These are phyloP conservation scores for Yarrowia phangngaensis DNA, from an alignment of 805 yeast species.

Conservation along the genomic window DNA sequence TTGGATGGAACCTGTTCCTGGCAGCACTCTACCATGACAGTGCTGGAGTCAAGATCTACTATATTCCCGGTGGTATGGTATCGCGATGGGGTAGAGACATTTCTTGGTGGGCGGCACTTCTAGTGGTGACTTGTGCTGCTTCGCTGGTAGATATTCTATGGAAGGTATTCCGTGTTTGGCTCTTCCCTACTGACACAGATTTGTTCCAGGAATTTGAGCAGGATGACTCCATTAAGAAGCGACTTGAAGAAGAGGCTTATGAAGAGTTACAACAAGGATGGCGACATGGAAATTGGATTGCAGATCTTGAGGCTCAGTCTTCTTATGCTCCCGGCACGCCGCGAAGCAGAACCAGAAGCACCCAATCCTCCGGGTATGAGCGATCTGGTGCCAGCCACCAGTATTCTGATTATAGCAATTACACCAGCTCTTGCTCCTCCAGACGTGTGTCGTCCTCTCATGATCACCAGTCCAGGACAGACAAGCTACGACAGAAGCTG, in stretches of 20 bases:
- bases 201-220: constrained; percentile 73
- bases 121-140: constrained; percentile 56
- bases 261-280: constrained; percentile 48
- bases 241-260: constrained; percentile 69
- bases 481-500: constrained; percentile 34
- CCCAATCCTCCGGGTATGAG: constrained; percentile 14
- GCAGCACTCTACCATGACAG: constrained; percentile 17
- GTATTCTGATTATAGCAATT: constrained; percentile 13
- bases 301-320: constrained; percentile 22
- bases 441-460: constrained; percentile 2
- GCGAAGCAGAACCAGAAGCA: constrained; percentile 21
- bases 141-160: constrained; percentile 61
- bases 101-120: constrained; percentile 81
- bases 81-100: constrained; percentile 71
- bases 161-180: constrained; percentile 52
- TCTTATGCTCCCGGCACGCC: constrained; percentile 9
- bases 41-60: constrained; percentile 40
- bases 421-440: constrained; percentile 7
- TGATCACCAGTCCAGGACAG: constrained; percentile 21
- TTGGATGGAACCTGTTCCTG: constrained; percentile 68
- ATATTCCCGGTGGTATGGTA: constrained; percentile 69
- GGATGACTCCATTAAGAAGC: constrained; percentile 58
- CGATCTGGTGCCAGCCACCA: constrained; percentile 12
- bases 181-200: constrained; percentile 72
- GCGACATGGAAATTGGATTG: constrained; percentile 25